Percentiles rank a stretch among this genome's conserved stretches.
These are phyloP conservation scores for Corchorus olitorius DNA, from an alignment of 345 rosid genomes.

Conservation along the genomic window DNA sequence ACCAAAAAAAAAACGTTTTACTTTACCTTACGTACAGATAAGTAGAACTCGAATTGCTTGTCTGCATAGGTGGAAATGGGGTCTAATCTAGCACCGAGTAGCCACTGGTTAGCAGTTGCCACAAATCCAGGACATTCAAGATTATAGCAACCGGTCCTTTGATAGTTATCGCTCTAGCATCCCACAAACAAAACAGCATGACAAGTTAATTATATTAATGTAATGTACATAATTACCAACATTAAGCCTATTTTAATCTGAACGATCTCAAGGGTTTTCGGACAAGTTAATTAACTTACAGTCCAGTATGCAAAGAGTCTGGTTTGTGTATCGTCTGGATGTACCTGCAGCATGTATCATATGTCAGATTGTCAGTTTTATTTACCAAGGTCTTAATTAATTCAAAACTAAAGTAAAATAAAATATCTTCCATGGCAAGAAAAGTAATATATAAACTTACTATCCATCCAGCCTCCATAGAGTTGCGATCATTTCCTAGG, in stretches of 20 bases:
- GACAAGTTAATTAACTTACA: conserved; percentile 24
- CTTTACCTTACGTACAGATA: conserved; percentile 27
- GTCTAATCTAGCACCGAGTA: conserved; percentile 1
- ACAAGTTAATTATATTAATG: not conserved
- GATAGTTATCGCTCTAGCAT: conserved; percentile 33
- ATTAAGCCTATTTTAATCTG: not conserved
- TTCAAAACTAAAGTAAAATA: not conserved
- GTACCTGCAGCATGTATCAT: conserved; percentile 8
- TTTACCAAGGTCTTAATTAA: not conserved
- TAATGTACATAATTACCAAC: not conserved
- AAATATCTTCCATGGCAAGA: not conserved
- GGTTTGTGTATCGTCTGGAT: not conserved
- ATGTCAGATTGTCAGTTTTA: not conserved
- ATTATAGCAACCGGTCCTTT: conserved; percentile 33
- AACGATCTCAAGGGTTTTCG: too few relatives aligned
- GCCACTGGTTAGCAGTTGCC: not conserved
- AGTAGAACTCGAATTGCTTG: not conserved
- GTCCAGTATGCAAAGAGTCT: conserved; percentile 33
- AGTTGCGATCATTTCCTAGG: too few relatives aligned
- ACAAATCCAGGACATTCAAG: conserved; percentile 40
- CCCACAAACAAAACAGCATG: not conserved
- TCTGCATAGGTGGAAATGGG: conserved; percentile 36
- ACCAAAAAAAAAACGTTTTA: not conserved
- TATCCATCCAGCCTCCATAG: conserved; percentile 31
- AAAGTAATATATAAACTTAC: not conserved